Evolutionary conservation across 2,329 filamentous ascomycete genomes (phyloP).

Genomic region (Volutella citrinella): DNA sequence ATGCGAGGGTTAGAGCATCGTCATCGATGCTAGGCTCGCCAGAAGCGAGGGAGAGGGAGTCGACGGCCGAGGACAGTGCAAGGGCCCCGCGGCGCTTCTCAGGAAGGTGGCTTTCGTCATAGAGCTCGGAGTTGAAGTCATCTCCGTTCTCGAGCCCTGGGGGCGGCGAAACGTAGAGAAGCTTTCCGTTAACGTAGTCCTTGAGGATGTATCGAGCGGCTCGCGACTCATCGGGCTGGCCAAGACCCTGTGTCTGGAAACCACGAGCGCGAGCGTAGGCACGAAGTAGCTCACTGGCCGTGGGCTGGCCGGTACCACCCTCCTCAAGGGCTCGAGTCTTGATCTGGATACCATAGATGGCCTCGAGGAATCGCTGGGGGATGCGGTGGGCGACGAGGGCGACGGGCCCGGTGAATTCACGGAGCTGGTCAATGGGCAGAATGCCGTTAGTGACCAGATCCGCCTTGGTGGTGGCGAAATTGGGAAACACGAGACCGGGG

Average conservation of each 20-base stretch:
- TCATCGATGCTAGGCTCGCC: conserved; percentile 29
- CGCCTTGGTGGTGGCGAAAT: conserved; percentile 94
- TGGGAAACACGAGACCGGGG: conserved; percentile 96
- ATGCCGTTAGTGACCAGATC: conserved; percentile 95
- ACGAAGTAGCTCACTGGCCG: conserved; percentile 77
- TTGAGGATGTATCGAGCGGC: conserved; percentile 89
- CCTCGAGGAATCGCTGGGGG: conserved; percentile 84
- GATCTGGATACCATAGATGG: conserved; percentile 91
- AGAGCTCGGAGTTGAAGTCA: conserved; percentile 87
- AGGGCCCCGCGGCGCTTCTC: conserved; percentile 72
- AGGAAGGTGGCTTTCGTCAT: conserved; percentile 78
- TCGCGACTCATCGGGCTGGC: conserved; percentile 89
- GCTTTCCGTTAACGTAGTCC: conserved; percentile 95
- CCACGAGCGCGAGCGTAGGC: conserved; percentile 88
- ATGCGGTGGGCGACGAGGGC: conserved; percentile 81
- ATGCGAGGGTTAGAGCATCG: conserved; percentile 30
- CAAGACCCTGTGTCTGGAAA: conserved; percentile 84
- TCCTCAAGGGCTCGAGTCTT: conserved; percentile 78
- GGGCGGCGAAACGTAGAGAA: conserved; percentile 88
- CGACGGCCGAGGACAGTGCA: conserved; percentile 50
- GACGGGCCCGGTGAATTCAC: conserved; percentile 86
- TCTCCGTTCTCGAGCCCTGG: conserved; percentile 67
- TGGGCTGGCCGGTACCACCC: conserved; percentile 85
- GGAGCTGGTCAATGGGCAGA: conserved; percentile 91
- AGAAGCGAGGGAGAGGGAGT: conserved; percentile 40